Conservation (phyloP, 306 rosid genomes). For the Vachellia collinsii region DNA sequence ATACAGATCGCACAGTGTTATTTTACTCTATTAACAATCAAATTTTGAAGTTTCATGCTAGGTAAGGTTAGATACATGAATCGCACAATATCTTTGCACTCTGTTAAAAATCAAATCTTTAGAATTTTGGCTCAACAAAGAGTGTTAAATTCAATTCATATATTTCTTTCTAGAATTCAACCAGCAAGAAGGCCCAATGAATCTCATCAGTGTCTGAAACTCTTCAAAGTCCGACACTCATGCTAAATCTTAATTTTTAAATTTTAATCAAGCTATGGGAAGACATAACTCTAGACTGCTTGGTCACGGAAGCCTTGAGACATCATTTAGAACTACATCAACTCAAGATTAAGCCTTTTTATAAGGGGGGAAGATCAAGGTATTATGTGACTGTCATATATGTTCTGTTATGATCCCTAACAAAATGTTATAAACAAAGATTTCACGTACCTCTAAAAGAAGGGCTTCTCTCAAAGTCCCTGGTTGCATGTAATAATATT, state of each 20-base stretch:
- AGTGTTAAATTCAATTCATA: neutral
- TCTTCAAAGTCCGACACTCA: neutral
- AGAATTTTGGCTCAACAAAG: no score
- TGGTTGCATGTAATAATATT: constrained; percentile 53
- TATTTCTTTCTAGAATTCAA: neutral
- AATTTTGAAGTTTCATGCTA: no score
- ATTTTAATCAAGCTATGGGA: neutral
- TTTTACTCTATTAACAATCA: no score
- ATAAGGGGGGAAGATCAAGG: neutral
- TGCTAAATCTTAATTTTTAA: neutral
- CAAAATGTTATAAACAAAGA: neutral
- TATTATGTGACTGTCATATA: neutral
- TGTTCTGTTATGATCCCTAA: neutral
- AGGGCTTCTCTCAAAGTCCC: constrained; percentile 55
- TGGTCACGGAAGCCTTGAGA: neutral
- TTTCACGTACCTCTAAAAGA: constrained; percentile 52
- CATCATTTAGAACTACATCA: neutral
- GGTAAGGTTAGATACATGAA: no score
- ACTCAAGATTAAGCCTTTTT: neutral
- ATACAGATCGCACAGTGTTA: no score
- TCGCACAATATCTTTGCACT: no score
- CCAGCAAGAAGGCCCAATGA: neutral
- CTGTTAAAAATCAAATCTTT: no score
- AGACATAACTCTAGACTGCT: neutral
- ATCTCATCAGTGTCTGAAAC: neutral